Conservation (phyloP, 2,329 filamentous ascomycete species). For the Simplicillium sp. region DNA sequence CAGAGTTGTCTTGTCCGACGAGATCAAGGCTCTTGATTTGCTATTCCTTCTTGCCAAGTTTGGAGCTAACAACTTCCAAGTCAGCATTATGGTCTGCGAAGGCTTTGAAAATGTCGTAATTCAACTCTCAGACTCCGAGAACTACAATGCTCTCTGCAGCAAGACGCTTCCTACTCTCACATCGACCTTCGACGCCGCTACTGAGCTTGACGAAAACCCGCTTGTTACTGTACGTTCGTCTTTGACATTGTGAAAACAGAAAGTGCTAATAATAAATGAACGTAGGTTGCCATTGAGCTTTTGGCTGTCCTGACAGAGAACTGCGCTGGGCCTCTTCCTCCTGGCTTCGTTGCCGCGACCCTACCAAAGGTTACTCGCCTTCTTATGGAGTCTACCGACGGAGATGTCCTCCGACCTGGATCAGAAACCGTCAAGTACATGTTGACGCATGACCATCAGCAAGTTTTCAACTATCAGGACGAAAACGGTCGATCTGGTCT, state of each 20-base stretch:
- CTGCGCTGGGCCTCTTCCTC: conserved; percentile 74
- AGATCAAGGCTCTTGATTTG: conserved; percentile 67
- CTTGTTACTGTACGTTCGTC: conserved; percentile 56
- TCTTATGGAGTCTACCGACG: conserved; percentile 75
- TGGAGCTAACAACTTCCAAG: conserved; percentile 82
- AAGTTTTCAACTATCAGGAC: conserved; percentile 82
- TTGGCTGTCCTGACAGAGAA: conserved; percentile 73
- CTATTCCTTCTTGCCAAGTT: conserved; percentile 85
- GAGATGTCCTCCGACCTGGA: conserved; percentile 77
- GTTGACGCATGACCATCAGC: conserved; percentile 78
- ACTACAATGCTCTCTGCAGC: conserved; percentile 69
- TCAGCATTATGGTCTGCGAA: conserved; percentile 79
- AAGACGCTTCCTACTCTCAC: conserved; percentile 84
- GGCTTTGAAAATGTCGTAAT: conserved; percentile 82
- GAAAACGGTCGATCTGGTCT: conserved; percentile 71
- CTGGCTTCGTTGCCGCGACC: conserved; percentile 73
- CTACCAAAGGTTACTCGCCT: conserved; percentile 82
- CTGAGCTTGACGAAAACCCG: conserved; percentile 74
- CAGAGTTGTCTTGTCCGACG: conserved; percentile 60
- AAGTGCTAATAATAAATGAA: conserved; percentile 5
- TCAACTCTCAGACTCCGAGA: conserved; percentile 54
- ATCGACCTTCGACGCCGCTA: conserved; percentile 81
- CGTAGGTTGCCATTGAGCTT: conserved; percentile 71
- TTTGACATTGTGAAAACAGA: not conserved
- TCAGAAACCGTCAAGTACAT: conserved; percentile 84